These are phyloP conservation scores for Beauveria sp. DNA, from an alignment of 2,329 filamentous ascomycete genomes.

Conservation along the genomic window DNA sequence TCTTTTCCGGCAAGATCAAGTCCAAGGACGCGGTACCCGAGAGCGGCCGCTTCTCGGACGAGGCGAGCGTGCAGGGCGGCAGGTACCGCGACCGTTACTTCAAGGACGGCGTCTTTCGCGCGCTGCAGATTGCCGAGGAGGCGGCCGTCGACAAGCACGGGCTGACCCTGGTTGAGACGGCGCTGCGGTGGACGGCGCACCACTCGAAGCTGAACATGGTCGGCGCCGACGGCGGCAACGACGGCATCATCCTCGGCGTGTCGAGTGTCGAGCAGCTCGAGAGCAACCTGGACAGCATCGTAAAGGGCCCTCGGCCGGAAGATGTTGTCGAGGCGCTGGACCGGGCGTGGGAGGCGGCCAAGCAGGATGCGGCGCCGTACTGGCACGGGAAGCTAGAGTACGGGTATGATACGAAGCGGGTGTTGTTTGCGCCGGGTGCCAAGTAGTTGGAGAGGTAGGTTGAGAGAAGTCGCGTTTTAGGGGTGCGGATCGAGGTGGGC, in stretches of 20 bases:
- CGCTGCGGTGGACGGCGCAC: constrained; percentile 65
- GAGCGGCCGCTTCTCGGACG: constrained; percentile 63
- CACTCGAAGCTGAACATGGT: constrained; percentile 54
- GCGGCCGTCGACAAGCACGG: constrained; percentile 58
- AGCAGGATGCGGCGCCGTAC: constrained; percentile 45
- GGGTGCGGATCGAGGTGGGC: neutral
- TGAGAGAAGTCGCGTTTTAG: neutral
- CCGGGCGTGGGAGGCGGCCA: constrained; percentile 67
- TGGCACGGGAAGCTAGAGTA: constrained; percentile 58
- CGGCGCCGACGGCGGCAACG: constrained; percentile 47
- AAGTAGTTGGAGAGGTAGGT: constrained; percentile 23
- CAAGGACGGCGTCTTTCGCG: constrained; percentile 54
- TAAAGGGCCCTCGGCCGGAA: constrained; percentile 66
- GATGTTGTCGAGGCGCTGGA: constrained; percentile 70
- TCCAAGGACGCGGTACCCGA: constrained; percentile 51
- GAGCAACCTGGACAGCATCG: constrained; percentile 48
- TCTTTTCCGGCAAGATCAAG: constrained; percentile 76
- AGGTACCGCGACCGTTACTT: constrained; percentile 65
- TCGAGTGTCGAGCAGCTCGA: constrained; percentile 50
- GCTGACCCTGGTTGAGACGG: constrained; percentile 63
- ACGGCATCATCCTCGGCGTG: constrained; percentile 53
- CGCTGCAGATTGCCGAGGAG: constrained; percentile 64
- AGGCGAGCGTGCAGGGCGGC: constrained; percentile 39
- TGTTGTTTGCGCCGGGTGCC: constrained; percentile 43
- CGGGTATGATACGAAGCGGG: constrained; percentile 55